Evolutionary conservation across 129 eudicot genomes (phyloP), one percentile per base, ranked within the genome.

Genomic region (Pittosporum tobira): DNA sequence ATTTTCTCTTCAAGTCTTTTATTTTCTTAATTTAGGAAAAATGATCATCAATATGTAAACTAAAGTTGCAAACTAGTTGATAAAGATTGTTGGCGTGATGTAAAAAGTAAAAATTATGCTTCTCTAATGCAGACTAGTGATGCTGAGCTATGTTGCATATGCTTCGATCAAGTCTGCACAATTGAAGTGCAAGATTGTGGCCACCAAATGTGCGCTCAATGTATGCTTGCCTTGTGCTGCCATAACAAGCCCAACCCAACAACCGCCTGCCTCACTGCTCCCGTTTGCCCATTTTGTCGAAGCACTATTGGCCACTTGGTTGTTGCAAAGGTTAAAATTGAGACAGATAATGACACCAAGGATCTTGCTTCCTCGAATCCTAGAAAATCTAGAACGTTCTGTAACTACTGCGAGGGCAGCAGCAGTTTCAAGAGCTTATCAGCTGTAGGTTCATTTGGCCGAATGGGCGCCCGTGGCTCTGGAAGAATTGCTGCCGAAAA

Each of bases 191-290:
- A 84, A 77, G 82, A 77, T 71, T 93, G 99, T 10, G 99, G 99
- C 56, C 99, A 93, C 73, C 91, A 80, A 51, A 93, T 93, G 99
- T 93, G 99, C 24, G 99, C 99, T 3, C 94, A 87, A 48, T 93
- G 99, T 68, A 87, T 88, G 20, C 81, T 93, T 7, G 83, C 94
- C 10, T 83, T 93, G 67, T 93, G 99, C 75, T 93, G 99, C 78
- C 99, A 93, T 55, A 87, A 81, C 63, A 93, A 93, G 64, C 96
- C 99, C 40, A 84, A 81, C 76, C 91, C 96, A 6, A 79, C 94
- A 62, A 87, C 96, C 0, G 55, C 82, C 15, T 19, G 74, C 75
- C 80, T 69, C 26, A 67, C 69, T 20, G 74, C 77, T 44, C 99
- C 99, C 9, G 79, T 87, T 31, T 93, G 99, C 82, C 99, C 99